phyloP scores from a whole-genome alignment of 352 stramenopile species.

The Lagenidium sp. region DNA sequence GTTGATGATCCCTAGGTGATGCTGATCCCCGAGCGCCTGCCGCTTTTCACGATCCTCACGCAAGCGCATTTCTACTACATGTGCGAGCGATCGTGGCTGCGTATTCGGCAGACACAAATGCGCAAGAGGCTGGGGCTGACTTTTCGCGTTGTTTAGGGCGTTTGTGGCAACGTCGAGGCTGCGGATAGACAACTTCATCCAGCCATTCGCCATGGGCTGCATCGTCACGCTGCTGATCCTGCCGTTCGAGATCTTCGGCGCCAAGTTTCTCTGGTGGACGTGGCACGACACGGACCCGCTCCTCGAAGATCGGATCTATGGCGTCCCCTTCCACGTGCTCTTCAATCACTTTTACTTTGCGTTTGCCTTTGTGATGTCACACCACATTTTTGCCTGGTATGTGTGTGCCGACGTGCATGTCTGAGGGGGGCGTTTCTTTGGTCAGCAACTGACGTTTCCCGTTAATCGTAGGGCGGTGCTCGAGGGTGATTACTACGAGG shows the following conservation, averaged over 20 bases:
- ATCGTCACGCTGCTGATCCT: slow-evolving; percentile 48
- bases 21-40: slow-evolving; percentile 38
- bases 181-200: slow-evolving; percentile 63
- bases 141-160: slow-evolving; percentile 20
- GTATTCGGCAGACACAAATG: no score
- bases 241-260: slow-evolving; percentile 65
- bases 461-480: slow-evolving; percentile 44
- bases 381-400: slow-evolving; percentile 54
- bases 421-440: no score
- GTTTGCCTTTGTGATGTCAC: slow-evolving; percentile 32
- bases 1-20: slow-evolving; percentile 18
- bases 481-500: slow-evolving; percentile 49
- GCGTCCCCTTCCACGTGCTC: slow-evolving; percentile 51
- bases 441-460: no score
- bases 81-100: no score
- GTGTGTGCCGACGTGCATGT: background rate
- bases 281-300: slow-evolving; percentile 77
- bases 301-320: slow-evolving; percentile 45
- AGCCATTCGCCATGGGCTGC: slow-evolving; percentile 56
- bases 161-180: slow-evolving; percentile 62
- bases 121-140: background rate
- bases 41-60: slow-evolving; percentile 55
- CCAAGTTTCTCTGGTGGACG: slow-evolving; percentile 83
- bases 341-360: slow-evolving; percentile 64
- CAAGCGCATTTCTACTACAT: slow-evolving; percentile 77